Percentiles rank a stretch among this genome's conserved stretches.
phyloP scores from a whole-genome alignment of 2,329 filamentous ascomycete genomes.

The Aspergillus texensis region DNA sequence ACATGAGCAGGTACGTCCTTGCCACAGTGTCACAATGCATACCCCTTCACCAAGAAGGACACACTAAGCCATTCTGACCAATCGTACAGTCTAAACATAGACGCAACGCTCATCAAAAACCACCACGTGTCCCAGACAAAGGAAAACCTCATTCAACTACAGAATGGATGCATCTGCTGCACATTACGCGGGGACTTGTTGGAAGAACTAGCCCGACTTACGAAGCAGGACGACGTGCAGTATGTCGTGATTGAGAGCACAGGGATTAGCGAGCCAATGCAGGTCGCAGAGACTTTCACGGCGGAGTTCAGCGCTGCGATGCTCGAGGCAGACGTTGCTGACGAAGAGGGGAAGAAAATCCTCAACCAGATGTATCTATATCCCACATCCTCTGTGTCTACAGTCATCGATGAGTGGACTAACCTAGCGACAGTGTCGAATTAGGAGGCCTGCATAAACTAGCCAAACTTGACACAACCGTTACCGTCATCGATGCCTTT shows the following conservation, averaged over 20 bases:
- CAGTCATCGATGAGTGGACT: constrained; percentile 11
- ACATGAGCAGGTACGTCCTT: constrained; percentile 63
- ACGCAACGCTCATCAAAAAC: constrained; percentile 63
- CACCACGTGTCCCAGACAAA: constrained; percentile 61
- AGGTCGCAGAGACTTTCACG: constrained; percentile 74
- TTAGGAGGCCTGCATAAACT: constrained; percentile 68
- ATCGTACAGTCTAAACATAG: constrained; percentile 60
- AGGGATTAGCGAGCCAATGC: constrained; percentile 72
- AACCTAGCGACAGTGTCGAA: constrained; percentile 43
- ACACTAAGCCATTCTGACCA: not conserved
- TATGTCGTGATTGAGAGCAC: constrained; percentile 74
- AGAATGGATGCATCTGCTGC: constrained; percentile 78
- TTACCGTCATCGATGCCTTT: constrained; percentile 73
- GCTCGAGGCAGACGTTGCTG: constrained; percentile 51
- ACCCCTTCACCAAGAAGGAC: not conserved
- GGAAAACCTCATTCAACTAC: constrained; percentile 68
- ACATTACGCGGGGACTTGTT: constrained; percentile 72
- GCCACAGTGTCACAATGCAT: too few species aligned
- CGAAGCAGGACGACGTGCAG: constrained; percentile 65
- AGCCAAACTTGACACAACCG: constrained; percentile 69
- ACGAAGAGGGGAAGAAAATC: constrained; percentile 49
- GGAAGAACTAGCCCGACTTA: constrained; percentile 67
- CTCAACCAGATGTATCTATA: constrained; percentile 49
- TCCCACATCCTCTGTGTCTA: constrained; percentile 10
- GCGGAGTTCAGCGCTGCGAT: constrained; percentile 54